phyloP scores from a whole-genome alignment of 2,329 filamentous ascomycete species.

The Fusarium zealandicum region DNA sequence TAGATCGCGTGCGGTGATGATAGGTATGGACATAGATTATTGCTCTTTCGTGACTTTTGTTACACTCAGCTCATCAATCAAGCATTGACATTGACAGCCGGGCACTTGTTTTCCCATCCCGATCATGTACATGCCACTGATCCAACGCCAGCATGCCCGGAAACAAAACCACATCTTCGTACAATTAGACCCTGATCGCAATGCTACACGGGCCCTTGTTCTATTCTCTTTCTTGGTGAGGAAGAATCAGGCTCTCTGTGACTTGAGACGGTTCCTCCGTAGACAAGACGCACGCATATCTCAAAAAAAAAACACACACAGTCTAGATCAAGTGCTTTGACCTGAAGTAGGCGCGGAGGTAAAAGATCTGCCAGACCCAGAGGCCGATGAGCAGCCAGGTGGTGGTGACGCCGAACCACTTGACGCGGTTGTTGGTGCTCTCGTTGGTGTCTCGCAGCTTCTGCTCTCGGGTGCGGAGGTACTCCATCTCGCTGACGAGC shows the following conservation, averaged over 20 bases:
- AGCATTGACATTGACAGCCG: slow-evolving; percentile 18
- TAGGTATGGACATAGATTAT: slow-evolving; percentile 35
- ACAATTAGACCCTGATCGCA: slow-evolving; percentile 22
- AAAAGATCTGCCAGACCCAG: slow-evolving; percentile 97
- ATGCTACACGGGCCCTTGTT: slow-evolving; percentile 1
- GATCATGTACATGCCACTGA: slow-evolving; percentile 37
- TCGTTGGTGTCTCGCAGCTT: slow-evolving; percentile 98
- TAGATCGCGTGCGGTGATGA: slow-evolving; percentile 3
- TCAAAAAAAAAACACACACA: slow-evolving; percentile 25
- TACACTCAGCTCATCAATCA: slow-evolving; percentile 37
- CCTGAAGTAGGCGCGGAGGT: slow-evolving; percentile 96
- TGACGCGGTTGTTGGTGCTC: slow-evolving; percentile 98
- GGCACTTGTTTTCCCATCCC: slow-evolving; percentile 32
- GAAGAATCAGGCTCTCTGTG: slow-evolving; percentile 9
- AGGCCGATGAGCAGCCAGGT: slow-evolving; percentile 89
- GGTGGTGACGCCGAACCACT: slow-evolving; percentile 96
- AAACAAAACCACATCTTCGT: slow-evolving; percentile 27
- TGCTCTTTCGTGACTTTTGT: slow-evolving; percentile 41
- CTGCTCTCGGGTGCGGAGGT: slow-evolving; percentile 87
- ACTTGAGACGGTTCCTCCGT: slow-evolving; percentile 9
- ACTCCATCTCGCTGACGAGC: slow-evolving; percentile 95
- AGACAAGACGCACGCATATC: slow-evolving; percentile 24
- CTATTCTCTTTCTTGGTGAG: background rate
- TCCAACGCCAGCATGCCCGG: slow-evolving; percentile 39
- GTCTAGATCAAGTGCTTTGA: slow-evolving; percentile 52